A percentile compares a stretch with the other conserved stretches of the same genome.
Conservation (phyloP, 768 basidiomycete species). For the Boletellus ananiceps region DNA sequence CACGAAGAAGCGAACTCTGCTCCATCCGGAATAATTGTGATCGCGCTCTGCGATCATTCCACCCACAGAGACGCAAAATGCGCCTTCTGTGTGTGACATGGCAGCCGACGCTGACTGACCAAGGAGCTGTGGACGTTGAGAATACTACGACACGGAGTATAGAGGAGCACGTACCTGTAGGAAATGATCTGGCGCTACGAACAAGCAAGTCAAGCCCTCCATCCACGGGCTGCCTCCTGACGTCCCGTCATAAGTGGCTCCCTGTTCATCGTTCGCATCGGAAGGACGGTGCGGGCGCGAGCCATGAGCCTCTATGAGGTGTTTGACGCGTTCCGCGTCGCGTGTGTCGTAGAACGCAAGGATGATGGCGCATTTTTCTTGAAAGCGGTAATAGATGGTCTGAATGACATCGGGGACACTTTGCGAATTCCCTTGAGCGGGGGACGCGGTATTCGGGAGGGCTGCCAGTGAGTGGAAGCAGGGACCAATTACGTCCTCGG, state of each 20-base stretch:
- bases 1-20: slow-evolving; percentile 22
- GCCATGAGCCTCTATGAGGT: slow-evolving; percentile 31
- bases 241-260: not conserved
- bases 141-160: not conserved
- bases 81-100: slow-evolving; percentile 48
- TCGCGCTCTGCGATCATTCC: slow-evolving; percentile 18
- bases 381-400: slow-evolving; percentile 52
- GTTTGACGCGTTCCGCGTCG: slow-evolving; percentile 45
- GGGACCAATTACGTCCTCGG: slow-evolving; percentile 28
- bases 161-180: slow-evolving; percentile 33
- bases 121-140: slow-evolving; percentile 39
- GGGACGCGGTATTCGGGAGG: slow-evolving; percentile 8
- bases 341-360: slow-evolving; percentile 61
- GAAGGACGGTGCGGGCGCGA: slow-evolving; percentile 3
- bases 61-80: slow-evolving; percentile 46
- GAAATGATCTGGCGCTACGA: slow-evolving; percentile 44
- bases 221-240: slow-evolving; percentile 12
- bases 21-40: slow-evolving; percentile 21
- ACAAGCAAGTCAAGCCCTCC: slow-evolving; percentile 37
- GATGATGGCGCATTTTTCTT: slow-evolving; percentile 47
- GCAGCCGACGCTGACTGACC: slow-evolving; percentile 45
- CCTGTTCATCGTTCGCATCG: slow-evolving; percentile 8
- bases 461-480: slow-evolving; percentile 29
- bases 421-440: slow-evolving; percentile 6
- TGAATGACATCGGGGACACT: slow-evolving; percentile 37